Percentiles rank a stretch among this genome's conserved stretches.
Evolutionary conservation across 108 stramenopile species (phyloP).

Genomic region (Cyclotella choctawhatcheeana): DNA sequence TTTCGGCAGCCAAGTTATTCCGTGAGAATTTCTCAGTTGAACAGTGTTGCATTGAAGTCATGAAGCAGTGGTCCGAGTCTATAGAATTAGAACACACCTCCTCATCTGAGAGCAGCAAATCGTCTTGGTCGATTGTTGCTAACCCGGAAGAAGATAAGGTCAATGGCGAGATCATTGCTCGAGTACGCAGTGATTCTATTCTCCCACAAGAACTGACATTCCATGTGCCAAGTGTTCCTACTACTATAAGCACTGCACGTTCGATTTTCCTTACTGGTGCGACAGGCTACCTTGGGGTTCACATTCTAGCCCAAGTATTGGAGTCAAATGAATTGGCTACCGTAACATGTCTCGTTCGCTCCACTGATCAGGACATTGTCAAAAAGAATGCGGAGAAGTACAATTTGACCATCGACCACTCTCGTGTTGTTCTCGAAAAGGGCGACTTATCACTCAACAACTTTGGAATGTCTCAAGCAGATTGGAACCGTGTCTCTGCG

Average conservation of each 20-base stretch:
- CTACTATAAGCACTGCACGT: constrained; percentile 34
- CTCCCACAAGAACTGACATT: constrained; percentile 40
- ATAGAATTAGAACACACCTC: constrained; percentile 1
- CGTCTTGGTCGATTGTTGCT: constrained; percentile 8
- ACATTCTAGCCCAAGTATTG: constrained; percentile 67
- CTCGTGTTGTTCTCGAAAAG: constrained; percentile 51
- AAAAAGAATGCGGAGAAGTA: constrained; percentile 53
- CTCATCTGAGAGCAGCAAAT: constrained; percentile 7
- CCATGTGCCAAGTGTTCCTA: constrained; percentile 1
- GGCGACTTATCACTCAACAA: constrained; percentile 69
- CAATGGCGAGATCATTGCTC: constrained; percentile 26
- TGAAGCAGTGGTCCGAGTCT: constrained; percentile 28
- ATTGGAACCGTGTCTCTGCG: constrained; percentile 65
- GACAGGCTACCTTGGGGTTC: constrained; percentile 77
- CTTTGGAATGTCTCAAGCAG: constrained; percentile 59
- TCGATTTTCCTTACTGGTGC: constrained; percentile 77
- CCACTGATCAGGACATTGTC: constrained; percentile 51
- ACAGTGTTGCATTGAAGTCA: constrained; percentile 20
- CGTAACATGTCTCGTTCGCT: constrained; percentile 71
- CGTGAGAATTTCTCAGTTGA: constrained; percentile 25
- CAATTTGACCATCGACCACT: constrained; percentile 32
- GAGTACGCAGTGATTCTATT: constrained; percentile 39
- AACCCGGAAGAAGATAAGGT: constrained; percentile 39
- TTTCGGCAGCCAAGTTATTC: constrained; percentile 23
- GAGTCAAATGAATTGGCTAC: constrained; percentile 50